phyloP scores from a whole-genome alignment of 2,329 filamentous ascomycete genomes.

The Neopestalotiopsis sp. region DNA sequence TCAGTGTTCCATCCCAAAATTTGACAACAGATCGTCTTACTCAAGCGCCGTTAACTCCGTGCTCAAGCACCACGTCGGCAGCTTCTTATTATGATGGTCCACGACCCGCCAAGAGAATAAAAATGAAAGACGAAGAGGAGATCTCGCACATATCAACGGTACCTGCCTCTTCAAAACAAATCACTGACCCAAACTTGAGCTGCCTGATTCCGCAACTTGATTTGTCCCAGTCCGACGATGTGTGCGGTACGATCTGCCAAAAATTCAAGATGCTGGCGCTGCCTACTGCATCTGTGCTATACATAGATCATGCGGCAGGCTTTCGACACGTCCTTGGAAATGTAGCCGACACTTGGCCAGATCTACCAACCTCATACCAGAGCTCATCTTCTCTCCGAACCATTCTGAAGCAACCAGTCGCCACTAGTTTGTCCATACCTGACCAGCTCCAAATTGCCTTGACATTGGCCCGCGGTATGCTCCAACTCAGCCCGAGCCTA shows the following conservation, averaged over 20 bases:
- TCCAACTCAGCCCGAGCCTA: not conserved
- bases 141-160: not conserved
- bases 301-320: not conserved
- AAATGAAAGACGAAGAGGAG: not conserved
- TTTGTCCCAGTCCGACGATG: not conserved
- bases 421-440: not conserved
- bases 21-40: not conserved
- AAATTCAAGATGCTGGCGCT: not conserved
- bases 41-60: not conserved
- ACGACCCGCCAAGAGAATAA: not conserved
- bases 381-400: not conserved
- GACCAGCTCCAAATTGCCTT: not conserved
- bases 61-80: not conserved
- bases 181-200: not conserved
- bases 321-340: not conserved
- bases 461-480: not conserved
- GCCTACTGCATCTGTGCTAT: not conserved
- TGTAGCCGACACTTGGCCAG: not conserved
- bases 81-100: not conserved
- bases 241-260: not conserved
- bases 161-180: not conserved
- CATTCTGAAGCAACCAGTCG: not conserved
- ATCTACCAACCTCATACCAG: not conserved
- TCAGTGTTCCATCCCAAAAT: not conserved
- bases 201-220: not conserved